These are phyloP conservation scores for Lippia alba DNA, from an alignment of 305 asterid species.

Conservation along the genomic window DNA sequence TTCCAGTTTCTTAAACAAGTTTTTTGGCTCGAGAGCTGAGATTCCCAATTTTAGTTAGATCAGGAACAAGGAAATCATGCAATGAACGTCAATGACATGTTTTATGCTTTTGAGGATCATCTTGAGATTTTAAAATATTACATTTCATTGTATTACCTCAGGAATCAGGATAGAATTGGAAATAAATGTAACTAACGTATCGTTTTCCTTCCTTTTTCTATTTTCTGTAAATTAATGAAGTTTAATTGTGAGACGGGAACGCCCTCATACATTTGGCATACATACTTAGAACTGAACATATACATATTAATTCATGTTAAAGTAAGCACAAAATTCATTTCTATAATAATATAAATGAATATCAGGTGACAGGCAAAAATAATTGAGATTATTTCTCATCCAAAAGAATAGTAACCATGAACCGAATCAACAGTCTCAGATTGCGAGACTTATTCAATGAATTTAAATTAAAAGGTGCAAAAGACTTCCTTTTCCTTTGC, in stretches of 20 bases:
- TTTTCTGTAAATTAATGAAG: too few species aligned
- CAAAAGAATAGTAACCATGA: background rate
- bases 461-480: slow-evolving; percentile 1
- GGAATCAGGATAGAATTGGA: background rate
- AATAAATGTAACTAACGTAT: too few species aligned
- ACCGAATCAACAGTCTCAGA: background rate
- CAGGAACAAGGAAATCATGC: too few species aligned
- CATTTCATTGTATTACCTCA: background rate
- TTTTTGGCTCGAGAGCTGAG: background rate
- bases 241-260: background rate
- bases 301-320: background rate
- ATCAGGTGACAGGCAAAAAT: slow-evolving; percentile 5
- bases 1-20: slow-evolving; percentile 1
- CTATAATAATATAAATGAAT: slow-evolving; percentile 1
- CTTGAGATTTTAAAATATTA: background rate
- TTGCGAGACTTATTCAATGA: slow-evolving; percentile 19
- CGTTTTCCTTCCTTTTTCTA: too few species aligned
- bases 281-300: too few species aligned
- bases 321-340: background rate
- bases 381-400: background rate
- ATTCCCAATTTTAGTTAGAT: background rate
- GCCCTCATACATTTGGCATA: background rate
- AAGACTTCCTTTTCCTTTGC: background rate
- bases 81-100: too few species aligned
- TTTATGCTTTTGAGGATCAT: too few species aligned